Percentiles rank a stretch among this genome's conserved stretches.
These are phyloP conservation scores for Termitomyces sp. DNA, from an alignment of 1,284 basidiomycete species.

Conservation along the genomic window DNA sequence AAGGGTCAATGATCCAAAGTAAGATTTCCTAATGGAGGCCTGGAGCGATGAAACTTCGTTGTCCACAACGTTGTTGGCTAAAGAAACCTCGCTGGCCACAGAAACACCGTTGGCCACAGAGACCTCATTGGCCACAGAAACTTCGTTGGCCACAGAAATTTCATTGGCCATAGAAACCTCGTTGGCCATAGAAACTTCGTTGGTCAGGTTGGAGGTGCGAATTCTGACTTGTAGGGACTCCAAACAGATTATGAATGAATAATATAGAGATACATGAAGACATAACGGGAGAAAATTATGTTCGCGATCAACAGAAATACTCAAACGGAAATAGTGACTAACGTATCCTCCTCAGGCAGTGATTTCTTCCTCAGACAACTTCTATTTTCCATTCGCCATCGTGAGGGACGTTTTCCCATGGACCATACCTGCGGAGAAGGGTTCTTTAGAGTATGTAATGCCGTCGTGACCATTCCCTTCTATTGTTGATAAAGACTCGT, in stretches of 20 bases:
- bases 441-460: slow-evolving; percentile 6
- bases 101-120: too few relatives aligned
- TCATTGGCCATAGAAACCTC: too few relatives aligned
- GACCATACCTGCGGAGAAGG: slow-evolving; percentile 6
- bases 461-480: not conserved
- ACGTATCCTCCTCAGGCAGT: not conserved
- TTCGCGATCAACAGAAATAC: not conserved
- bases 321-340: not conserved
- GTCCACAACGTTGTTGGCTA: too few relatives aligned
- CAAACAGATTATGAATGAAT: not conserved
- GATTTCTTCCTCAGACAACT: not conserved
- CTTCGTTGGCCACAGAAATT: too few relatives aligned
- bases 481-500: not conserved
- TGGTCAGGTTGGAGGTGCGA: too few relatives aligned
- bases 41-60: too few relatives aligned
- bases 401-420: not conserved
- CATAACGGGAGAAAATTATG: not conserved
- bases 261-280: not conserved
- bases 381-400: not conserved
- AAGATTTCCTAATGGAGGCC: not conserved
- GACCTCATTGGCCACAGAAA: too few relatives aligned
- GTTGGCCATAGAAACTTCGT: too few relatives aligned
- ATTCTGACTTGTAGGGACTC: too few relatives aligned
- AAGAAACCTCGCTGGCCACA: too few relatives aligned
- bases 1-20: not conserved